Evolutionary conservation across 371 early-diverging fungal species (phyloP).

Genomic region (Rhizopus stolonifer): DNA sequence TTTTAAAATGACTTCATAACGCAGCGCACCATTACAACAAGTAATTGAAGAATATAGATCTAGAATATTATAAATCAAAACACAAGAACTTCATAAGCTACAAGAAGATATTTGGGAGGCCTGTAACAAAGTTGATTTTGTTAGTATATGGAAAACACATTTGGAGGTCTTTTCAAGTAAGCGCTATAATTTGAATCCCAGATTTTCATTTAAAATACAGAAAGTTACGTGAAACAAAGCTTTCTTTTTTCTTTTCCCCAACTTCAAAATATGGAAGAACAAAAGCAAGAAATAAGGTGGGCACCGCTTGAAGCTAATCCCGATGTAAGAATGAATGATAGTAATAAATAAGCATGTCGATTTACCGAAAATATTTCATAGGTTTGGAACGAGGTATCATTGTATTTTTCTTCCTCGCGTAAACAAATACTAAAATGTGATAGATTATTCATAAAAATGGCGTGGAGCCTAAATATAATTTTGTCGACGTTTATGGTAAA

Average conservation of each 20-base stretch:
- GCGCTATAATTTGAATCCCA: too few species aligned
- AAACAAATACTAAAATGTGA: not conserved
- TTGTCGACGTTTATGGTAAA: conserved; percentile 64
- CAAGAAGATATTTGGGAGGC: too few species aligned
- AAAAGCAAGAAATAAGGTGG: conserved; percentile 52
- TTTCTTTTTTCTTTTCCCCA: not conserved
- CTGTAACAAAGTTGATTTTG: too few species aligned
- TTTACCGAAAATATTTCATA: conserved; percentile 23
- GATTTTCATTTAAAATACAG: too few species aligned
- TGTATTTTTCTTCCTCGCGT: not conserved
- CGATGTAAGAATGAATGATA: conserved; percentile 46
- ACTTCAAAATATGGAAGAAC: conserved; percentile 2
- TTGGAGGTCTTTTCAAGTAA: too few species aligned
- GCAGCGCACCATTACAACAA: too few species aligned
- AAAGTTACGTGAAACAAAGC: not conserved
- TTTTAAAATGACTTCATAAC: too few species aligned
- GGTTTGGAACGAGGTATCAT: conserved; percentile 72
- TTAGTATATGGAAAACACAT: too few species aligned
- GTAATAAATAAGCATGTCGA: too few species aligned
- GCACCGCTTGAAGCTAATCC: conserved; percentile 86
- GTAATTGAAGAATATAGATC: too few species aligned
- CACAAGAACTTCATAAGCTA: too few species aligned
- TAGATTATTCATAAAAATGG: conserved; percentile 62
- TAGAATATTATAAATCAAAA: too few species aligned
- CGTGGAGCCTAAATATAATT: conserved; percentile 50